These are phyloP conservation scores for Paspalum vaginatum DNA, from an alignment of 176 grass and related monocot genomes.

Conservation along the genomic window DNA sequence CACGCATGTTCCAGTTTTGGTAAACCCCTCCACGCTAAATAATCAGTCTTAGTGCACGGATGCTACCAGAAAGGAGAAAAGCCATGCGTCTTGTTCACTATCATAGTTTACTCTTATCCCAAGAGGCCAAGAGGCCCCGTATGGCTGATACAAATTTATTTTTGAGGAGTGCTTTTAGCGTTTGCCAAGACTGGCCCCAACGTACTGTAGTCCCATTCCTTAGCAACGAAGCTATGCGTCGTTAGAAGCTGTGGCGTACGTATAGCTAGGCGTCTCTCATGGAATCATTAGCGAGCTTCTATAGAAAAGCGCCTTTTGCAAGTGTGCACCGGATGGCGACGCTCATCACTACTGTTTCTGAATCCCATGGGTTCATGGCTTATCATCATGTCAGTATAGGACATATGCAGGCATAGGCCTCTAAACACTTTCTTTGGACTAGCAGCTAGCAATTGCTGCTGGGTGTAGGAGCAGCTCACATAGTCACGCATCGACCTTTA, in stretches of 20 bases:
- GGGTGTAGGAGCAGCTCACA: not conserved
- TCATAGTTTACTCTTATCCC: conserved; percentile 14
- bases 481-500: not conserved
- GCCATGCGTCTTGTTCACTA: not conserved
- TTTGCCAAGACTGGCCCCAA: not conserved
- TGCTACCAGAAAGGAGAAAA: not conserved
- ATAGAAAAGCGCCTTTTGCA: not conserved
- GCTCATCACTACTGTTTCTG: not conserved
- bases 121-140: not conserved
- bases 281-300: not conserved
- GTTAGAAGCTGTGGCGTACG: not conserved
- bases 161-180: not conserved
- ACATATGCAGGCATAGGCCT: not conserved
- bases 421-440: not conserved
- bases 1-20: conserved; percentile 11
- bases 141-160: not conserved
- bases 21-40: conserved; percentile 14
- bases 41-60: conserved; percentile 13
- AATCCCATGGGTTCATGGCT: not conserved
- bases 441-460: not conserved
- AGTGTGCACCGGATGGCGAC: not conserved
- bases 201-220: not conserved
- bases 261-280: not conserved
- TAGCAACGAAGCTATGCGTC: not conserved
- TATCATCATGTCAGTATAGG: not conserved